A percentile compares a stretch with the other conserved stretches of the same genome.
These are phyloP conservation scores for Coemansia sp. DNA, from an alignment of 192 early-diverging fungal species.

Conservation along the genomic window DNA sequence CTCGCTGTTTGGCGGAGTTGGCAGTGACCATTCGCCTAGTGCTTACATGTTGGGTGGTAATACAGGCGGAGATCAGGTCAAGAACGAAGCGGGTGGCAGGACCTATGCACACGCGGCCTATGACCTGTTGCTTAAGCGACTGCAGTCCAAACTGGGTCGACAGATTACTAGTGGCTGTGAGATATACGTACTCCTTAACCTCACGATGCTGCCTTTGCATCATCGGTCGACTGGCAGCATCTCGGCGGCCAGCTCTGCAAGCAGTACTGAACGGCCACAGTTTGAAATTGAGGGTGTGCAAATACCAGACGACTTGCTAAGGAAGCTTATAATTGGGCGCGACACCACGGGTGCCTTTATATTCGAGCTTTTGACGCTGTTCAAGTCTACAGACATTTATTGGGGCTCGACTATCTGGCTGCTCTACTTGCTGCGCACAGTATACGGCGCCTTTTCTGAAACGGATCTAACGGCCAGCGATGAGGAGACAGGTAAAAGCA, in stretches of 20 bases:
- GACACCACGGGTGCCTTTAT: background rate
- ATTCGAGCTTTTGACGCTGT: background rate
- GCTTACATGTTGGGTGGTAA: background rate
- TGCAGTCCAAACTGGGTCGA: constrained; percentile 24
- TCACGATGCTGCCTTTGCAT: constrained; percentile 9
- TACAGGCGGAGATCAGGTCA: background rate
- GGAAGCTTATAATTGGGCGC: background rate
- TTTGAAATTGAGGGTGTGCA: background rate
- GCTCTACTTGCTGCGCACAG: constrained; percentile 10
- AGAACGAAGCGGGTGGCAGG: background rate
- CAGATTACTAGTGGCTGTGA: constrained; percentile 5
- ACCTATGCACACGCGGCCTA: constrained; percentile 9
- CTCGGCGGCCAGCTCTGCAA: background rate
- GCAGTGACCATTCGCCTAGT: background rate
- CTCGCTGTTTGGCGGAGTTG: constrained; percentile 8
- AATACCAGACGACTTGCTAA: background rate
- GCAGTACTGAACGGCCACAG: background rate
- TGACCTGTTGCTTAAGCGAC: constrained; percentile 11
- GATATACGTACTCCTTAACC: constrained; percentile 12
- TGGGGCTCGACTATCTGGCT: constrained; percentile 28
- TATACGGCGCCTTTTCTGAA: background rate
- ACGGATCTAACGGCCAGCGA: background rate
- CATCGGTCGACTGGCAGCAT: background rate
- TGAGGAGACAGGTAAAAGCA: background rate
- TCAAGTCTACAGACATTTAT: constrained; percentile 13